Evolutionary conservation across 148 eudicot genomes (phyloP).

Genomic region (Cornus florida): DNA sequence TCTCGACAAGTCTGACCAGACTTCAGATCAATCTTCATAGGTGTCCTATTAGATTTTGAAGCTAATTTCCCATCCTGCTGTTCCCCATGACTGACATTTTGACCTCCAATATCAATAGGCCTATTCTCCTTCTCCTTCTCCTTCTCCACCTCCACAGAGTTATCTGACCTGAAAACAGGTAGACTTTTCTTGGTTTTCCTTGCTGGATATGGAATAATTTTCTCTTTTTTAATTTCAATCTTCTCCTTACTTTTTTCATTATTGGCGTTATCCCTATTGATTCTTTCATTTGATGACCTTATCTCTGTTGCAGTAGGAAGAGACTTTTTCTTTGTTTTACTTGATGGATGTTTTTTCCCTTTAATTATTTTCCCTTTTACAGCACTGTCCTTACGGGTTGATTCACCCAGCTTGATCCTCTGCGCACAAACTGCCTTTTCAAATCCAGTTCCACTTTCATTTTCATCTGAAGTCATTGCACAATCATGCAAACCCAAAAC

Average conservation of each 20-base stretch:
- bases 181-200: conserved; percentile 30
- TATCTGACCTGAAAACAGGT: conserved; percentile 23
- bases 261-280: conserved; percentile 12
- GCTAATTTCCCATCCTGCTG: conserved; percentile 26
- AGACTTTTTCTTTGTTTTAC: conserved; percentile 35
- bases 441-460: conserved; percentile 26
- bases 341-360: conserved; percentile 35
- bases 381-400: conserved; percentile 21
- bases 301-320: conserved; percentile 8
- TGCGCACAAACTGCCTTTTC: conserved; percentile 12
- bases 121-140: conserved; percentile 63
- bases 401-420: conserved; percentile 17
- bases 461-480: conserved; percentile 13
- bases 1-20: conserved; percentile 15
- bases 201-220: conserved; percentile 14
- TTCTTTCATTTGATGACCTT: conserved; percentile 10
- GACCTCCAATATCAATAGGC: conserved; percentile 27
- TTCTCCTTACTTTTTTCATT: conserved; percentile 14
- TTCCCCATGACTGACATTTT: conserved; percentile 24
- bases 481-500: background rate
- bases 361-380: conserved; percentile 26
- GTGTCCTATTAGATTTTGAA: conserved; percentile 21
- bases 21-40: conserved; percentile 22
- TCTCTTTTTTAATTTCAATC: conserved; percentile 18
- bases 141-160: conserved; percentile 36